Evolutionary conservation across 371 early-diverging fungal species (phyloP), one percentile per base, ranked within the genome.

Genomic region (Mortierella sp.): DNA sequence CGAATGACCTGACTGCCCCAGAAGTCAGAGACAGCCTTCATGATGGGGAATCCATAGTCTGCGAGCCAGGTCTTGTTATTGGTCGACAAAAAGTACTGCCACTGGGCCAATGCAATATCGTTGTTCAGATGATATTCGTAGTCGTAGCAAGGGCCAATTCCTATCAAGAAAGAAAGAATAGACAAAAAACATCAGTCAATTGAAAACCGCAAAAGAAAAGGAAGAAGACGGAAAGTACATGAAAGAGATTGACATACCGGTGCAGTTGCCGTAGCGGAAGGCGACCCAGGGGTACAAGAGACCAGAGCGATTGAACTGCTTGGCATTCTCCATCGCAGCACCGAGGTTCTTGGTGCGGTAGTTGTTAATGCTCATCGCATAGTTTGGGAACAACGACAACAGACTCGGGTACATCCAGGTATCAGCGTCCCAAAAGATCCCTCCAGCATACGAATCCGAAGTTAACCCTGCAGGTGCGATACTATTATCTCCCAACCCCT

Each of bases 401-500:
- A 80, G 74, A 55, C 73, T 72, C 0, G 81, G 81, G 34, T 73
- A 80, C 81, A 80, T 80, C 81, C 81, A 80, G 2, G 77, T 80
- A 9, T 80, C 81, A 2, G 81, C 81, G 68, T 80, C 81, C 81
- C 81, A 80, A 50, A 80, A 80, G 74, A 80, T 80, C 24, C 81
- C 81, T 40, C 68, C 81, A 16, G 77, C 81, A n/a, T 80, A 80
- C 26, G 81, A 80, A 47, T 80, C 81, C 2, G 81, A 80, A 2
- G 77, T 80, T 14, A 80, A 55, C n/a, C 81, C 81, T 39, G 81
- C 69, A 26, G 81, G 81, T 2, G 81, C 81, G 10, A 80, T 80
- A 45, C 81, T 80, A 26, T 80, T 80, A 55, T 80, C 81, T 0
- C 81, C 81, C 44, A 80, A 34, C 37, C 81, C 81, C 43, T 41